Evolutionary conservation across 768 basidiomycete genomes (phyloP), one percentile per base, ranked within the genome.

Genomic region (Mycena albidolilacea): DNA sequence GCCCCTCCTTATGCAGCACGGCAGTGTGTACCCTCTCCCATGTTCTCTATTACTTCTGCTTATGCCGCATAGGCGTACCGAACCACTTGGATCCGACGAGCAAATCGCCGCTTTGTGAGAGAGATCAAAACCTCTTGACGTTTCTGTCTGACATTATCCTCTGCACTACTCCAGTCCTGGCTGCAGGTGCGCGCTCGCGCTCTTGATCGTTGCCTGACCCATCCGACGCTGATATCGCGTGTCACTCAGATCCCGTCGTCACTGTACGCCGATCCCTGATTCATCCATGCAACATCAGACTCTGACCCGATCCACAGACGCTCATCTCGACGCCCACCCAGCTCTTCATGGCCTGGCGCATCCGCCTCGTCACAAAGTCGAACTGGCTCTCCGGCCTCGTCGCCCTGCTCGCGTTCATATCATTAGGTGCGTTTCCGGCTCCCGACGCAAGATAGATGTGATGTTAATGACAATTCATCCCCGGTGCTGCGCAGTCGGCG

Each of bases 301-400:
- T 48, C 46, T 35, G 12, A 30, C 8, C 37, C 10, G 37, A 19
- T 30, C 35, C 5, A 11, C 54, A 75, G 75, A 46, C 60, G 5
- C 44, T 76, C 0, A 76, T 76, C 1, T 76, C 75, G 11, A 76
- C 75, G 0, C 75, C 75, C 5, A 48, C 46, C 3, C 75, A 76
- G 44, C 75, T 76, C 10, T 76, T 76, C 57, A 67, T 73, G 64
- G 75, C 75, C 4, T 76, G 75, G 75, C 71, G 75, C 14, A 76
- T 76, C 19, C 11, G 60, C 1, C 64, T 48, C 1, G 66, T 76
- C 23, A 76, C 75, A 0, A 73, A 68, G 15, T 64, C 60, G 0
- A 67, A 50, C 9, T 73, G 69, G 71, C 65, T 64, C 17, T 35
- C 68, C 10, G 71, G 30, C 0, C 3, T 73, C 38, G 75, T 76